Percentiles rank a stretch among this genome's conserved stretches.
Evolutionary conservation across 352 stramenopile species (phyloP).

Genomic region (Pythium plurisporium): DNA sequence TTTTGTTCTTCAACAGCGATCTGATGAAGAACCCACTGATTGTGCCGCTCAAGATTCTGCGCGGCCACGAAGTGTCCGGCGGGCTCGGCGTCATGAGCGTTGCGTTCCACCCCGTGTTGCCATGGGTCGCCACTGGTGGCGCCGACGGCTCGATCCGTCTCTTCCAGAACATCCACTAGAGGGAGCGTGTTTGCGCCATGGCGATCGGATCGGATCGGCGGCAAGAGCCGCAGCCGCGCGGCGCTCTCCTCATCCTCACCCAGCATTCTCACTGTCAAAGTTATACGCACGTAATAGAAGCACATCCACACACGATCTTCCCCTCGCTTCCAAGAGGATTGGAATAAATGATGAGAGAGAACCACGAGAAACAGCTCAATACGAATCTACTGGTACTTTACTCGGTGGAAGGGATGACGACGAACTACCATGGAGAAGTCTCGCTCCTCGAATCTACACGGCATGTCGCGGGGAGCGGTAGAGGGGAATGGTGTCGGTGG

Average conservation of each 20-base stretch:
- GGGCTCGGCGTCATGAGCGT: constrained; percentile 94
- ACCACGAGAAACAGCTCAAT: neutral
- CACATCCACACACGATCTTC: neutral
- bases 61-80: constrained; percentile 91
- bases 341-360: neutral
- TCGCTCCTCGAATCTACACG: constrained; percentile 9
- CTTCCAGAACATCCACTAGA: constrained; percentile 96
- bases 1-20: constrained; percentile 72
- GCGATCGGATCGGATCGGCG: neutral
- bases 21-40: constrained; percentile 99
- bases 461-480: neutral
- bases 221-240: too few species aligned
- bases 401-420: neutral
- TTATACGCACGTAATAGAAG: constrained; percentile 23
- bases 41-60: constrained; percentile 99
- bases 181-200: neutral
- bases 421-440: neutral
- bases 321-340: neutral
- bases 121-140: constrained; percentile 92
- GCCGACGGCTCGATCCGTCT: constrained; percentile 94
- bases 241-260: too few species aligned
- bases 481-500: neutral
- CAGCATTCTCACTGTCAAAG: constrained; percentile 12
- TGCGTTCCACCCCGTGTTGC: constrained; percentile 97
- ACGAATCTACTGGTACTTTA: constrained; percentile 16